Conservation (phyloP, 2,329 filamentous ascomycete genomes). For the Botrytis galanthina region DNA sequence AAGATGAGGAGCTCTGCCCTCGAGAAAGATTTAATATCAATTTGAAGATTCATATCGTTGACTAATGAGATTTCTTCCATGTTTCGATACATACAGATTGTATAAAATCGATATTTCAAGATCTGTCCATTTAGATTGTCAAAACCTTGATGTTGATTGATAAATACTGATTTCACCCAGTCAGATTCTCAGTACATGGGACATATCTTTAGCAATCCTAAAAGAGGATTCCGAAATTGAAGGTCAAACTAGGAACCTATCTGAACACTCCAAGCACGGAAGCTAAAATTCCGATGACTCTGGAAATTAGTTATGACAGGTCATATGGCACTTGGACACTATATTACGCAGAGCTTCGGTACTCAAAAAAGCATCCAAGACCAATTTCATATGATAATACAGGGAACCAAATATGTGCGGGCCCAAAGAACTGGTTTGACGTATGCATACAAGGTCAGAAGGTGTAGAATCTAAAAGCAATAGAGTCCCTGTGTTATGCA, state of each 20-base stretch:
- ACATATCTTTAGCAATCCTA: not conserved
- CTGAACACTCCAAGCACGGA: not conserved
- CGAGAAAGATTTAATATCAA: not conserved
- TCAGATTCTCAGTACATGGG: not conserved
- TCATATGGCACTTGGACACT: not conserved
- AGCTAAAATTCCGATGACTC: not conserved
- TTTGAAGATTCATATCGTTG: accelerated
- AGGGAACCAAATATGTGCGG: not conserved
- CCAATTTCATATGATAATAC: not conserved
- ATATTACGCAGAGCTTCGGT: not conserved
- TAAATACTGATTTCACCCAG: not conserved
- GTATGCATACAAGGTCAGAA: not conserved
- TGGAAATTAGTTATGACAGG: not conserved
- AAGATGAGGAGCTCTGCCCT: accelerated
- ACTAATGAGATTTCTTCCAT: accelerated
- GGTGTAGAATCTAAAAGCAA: not conserved
- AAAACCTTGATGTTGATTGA: not conserved
- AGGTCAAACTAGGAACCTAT: too few species aligned
- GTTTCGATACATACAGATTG: not conserved
- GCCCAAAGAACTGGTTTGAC: not conserved
- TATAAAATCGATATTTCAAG: too few species aligned
- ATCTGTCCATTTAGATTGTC: not conserved
- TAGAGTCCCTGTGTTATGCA: not conserved
- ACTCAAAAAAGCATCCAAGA: not conserved
- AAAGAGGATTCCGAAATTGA: not conserved